A percentile compares a stretch with the other conserved stretches of the same genome.
Conservation (phyloP, 768 basidiomycete species). For the Collybia mongolica region DNA sequence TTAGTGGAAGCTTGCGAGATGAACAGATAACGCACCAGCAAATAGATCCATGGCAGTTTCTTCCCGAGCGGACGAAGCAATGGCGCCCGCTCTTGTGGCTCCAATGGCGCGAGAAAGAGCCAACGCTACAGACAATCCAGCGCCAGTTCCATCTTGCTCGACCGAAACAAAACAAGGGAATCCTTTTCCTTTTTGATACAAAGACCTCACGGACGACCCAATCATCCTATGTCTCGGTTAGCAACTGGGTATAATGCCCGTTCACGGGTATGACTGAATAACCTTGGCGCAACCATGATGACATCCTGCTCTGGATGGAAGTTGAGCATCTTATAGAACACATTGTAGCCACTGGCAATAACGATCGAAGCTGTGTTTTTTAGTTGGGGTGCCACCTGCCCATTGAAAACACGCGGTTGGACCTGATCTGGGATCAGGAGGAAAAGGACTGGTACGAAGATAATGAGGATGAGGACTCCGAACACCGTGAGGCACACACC, state of each 20-base stretch:
- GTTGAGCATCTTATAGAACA: constrained; percentile 56
- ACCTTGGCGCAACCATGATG: constrained; percentile 69
- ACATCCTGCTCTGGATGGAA: constrained; percentile 56
- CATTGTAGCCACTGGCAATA: constrained; percentile 66
- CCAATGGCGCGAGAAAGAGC: constrained; percentile 59
- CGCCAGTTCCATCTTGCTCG: constrained; percentile 58
- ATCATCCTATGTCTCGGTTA: constrained; percentile 47
- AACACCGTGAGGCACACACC: constrained; percentile 7
- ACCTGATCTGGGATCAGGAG: constrained; percentile 64
- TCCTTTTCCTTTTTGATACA: constrained; percentile 58
- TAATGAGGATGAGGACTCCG: background rate
- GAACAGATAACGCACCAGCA: constrained; percentile 31
- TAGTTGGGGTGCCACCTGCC: constrained; percentile 46
- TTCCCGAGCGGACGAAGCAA: constrained; percentile 59
- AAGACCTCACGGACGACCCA: constrained; percentile 60
- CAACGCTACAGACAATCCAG: constrained; percentile 43
- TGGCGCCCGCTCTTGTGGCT: constrained; percentile 62
- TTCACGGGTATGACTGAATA: background rate
- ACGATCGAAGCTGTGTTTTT: constrained; percentile 49
- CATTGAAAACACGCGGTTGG: constrained; percentile 62
- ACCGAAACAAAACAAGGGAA: constrained; percentile 68
- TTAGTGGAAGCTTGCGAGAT: background rate
- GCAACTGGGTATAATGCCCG: background rate
- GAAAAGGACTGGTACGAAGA: constrained; percentile 45
- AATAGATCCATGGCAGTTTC: constrained; percentile 67